phyloP scores from a whole-genome alignment of 2,329 filamentous ascomycete genomes.

The Neocatenulostroma microsporum region DNA sequence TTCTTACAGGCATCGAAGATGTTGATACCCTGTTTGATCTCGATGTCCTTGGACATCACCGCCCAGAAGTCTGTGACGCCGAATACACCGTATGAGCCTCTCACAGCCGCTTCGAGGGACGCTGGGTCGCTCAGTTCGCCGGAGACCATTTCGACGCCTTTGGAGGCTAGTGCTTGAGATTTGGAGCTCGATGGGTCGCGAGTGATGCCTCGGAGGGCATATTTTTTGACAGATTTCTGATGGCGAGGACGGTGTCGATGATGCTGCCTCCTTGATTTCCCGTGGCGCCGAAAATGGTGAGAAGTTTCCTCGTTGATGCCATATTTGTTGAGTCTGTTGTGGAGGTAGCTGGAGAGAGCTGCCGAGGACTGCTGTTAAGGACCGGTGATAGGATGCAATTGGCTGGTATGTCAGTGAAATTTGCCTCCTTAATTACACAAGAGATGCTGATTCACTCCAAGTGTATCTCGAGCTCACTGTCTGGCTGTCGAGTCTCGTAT shows the following conservation, averaged over 20 bases:
- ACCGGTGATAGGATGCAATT: too few species aligned
- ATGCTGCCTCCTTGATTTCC: conserved; percentile 55
- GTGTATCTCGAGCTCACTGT: too few species aligned
- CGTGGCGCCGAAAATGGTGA: conserved; percentile 53
- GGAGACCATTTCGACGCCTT: conserved; percentile 47
- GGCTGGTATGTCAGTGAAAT: too few species aligned
- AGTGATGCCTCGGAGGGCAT: conserved; percentile 49
- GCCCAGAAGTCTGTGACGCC: conserved; percentile 49
- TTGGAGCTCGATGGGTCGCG: conserved; percentile 40
- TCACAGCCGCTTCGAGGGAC: conserved; percentile 39
- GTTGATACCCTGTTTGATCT: conserved; percentile 28
- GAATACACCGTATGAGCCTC: conserved; percentile 44
- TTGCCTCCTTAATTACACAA: too few species aligned
- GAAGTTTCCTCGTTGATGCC: conserved; percentile 32
- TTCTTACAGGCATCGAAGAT: conserved; percentile 27
- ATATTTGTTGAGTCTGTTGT: too few species aligned
- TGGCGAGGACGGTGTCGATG: conserved; percentile 37
- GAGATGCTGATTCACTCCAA: too few species aligned
- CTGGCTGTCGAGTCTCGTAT: too few species aligned
- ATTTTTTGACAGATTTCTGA: conserved; percentile 41
- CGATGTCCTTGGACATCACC: conserved; percentile 23
- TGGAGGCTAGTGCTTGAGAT: conserved; percentile 37
- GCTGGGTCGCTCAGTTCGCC: conserved; percentile 45
- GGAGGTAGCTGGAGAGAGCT: too few species aligned
- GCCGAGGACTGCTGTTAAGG: too few species aligned